Conservation (phyloP, 78 protist genomes). For the Planoprotostelium fungivorum region DNA sequence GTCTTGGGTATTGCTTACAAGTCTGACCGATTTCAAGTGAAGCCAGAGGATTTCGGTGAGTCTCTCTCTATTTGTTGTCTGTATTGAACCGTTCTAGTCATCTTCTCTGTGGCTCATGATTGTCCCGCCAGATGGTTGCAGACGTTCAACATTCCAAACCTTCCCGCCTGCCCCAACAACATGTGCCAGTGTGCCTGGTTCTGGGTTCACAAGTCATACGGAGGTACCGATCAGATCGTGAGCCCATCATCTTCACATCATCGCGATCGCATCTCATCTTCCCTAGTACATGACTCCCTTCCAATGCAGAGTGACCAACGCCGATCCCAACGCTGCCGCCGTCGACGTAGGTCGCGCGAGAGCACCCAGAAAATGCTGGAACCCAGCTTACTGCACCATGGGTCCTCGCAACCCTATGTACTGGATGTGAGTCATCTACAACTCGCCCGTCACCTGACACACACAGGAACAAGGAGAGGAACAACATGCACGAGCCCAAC, state of each 20-base stretch:
- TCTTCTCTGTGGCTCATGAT: neutral
- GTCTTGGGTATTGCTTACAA: neutral
- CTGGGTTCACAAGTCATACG: neutral
- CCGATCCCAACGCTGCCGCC: neutral
- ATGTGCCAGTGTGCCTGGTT: neutral
- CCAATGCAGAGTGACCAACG: neutral
- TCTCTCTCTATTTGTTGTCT: neutral
- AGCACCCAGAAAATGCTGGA: neutral
- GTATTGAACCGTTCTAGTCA: neutral
- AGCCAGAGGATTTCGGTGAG: neutral
- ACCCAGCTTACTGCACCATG: neutral
- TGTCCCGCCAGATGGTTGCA: neutral
- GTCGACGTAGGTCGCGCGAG: neutral
- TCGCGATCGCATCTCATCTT: neutral
- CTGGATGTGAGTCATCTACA: too few species aligned
- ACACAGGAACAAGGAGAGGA: neutral
- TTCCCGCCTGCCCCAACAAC: neutral
- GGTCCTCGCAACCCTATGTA: neutral
- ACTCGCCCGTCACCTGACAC: too few species aligned
- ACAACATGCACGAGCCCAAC: neutral
- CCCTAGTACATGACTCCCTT: neutral
- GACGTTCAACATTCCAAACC: neutral
- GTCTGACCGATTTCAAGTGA: neutral
- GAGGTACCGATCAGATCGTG: neutral
- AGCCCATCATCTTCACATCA: neutral